Conservation (phyloP, 176 grass and related monocot species). For the Musa itinerans region DNA sequence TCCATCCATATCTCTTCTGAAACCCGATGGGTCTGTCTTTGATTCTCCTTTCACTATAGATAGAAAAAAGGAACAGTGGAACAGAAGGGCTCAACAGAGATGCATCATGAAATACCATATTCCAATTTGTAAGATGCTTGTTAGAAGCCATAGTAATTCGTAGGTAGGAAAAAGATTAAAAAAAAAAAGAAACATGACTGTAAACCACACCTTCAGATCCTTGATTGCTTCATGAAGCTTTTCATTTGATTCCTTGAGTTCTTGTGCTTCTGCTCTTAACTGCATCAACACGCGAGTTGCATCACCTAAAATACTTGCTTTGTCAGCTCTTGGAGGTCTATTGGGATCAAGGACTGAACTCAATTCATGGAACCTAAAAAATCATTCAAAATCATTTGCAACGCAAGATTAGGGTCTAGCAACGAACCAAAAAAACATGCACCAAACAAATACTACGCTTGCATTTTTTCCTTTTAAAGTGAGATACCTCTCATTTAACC, state of each 20-base stretch:
- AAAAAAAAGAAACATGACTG: not conserved
- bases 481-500: conserved; percentile 36
- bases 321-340: conserved; percentile 36
- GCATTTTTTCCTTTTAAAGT: not conserved
- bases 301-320: conserved; percentile 31
- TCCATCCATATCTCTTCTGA: not conserved
- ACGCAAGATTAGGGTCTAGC: not conserved
- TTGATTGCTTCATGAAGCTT: conserved; percentile 38
- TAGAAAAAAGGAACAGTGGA: not conserved
- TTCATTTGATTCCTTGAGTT: conserved; percentile 41
- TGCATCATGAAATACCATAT: not conserved
- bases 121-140: not conserved
- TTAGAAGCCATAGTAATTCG: not conserved
- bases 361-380: conserved; percentile 33
- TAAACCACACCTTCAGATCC: conserved; percentile 33
- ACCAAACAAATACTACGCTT: not conserved
- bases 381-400: not conserved
- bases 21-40: not conserved
- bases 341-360: conserved; percentile 31
- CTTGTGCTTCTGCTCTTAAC: conserved; percentile 32
- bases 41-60: not conserved
- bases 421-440: not conserved
- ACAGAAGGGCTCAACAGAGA: not conserved
- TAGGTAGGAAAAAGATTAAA: no score
- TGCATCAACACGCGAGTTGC: conserved; percentile 31